phyloP scores from a whole-genome alignment of 2,329 filamentous ascomycete species.

The Claviceps capensis region DNA sequence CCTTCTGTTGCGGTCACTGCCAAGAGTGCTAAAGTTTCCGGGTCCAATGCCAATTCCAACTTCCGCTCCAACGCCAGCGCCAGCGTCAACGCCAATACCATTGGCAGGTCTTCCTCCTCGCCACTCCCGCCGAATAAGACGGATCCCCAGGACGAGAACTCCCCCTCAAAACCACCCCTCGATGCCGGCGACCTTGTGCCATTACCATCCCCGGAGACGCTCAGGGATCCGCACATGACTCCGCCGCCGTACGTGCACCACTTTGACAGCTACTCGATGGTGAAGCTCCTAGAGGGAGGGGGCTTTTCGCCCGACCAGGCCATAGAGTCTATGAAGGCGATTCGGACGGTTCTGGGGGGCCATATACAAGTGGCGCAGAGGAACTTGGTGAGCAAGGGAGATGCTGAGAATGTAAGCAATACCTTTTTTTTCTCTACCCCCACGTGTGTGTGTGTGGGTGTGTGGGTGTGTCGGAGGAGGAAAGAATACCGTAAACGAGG shows the following conservation, averaged over 20 bases:
- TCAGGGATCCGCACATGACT: slow-evolving; percentile 51
- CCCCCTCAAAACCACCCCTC: slow-evolving; percentile 12
- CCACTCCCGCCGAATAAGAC: background rate
- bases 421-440: no score
- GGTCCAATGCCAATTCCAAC: no score
- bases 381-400: slow-evolving; percentile 74
- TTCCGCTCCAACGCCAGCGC: no score
- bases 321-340: slow-evolving; percentile 82
- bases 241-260: slow-evolving; percentile 81
- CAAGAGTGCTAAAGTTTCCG: no score
- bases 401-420: slow-evolving; percentile 61
- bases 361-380: slow-evolving; percentile 73
- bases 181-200: slow-evolving; percentile 31
- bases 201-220: slow-evolving; percentile 29
- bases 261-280: slow-evolving; percentile 87
- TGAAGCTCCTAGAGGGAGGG: slow-evolving; percentile 62
- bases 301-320: slow-evolving; percentile 65
- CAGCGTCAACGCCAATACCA: no score
- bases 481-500: background rate
- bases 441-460: no score
- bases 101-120: background rate
- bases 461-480: background rate
- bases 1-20: no score
- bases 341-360: slow-evolving; percentile 59
- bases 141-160: background rate